These are phyloP conservation scores for Calonectria montana DNA, from an alignment of 2,329 filamentous ascomycete species.

Conservation along the genomic window DNA sequence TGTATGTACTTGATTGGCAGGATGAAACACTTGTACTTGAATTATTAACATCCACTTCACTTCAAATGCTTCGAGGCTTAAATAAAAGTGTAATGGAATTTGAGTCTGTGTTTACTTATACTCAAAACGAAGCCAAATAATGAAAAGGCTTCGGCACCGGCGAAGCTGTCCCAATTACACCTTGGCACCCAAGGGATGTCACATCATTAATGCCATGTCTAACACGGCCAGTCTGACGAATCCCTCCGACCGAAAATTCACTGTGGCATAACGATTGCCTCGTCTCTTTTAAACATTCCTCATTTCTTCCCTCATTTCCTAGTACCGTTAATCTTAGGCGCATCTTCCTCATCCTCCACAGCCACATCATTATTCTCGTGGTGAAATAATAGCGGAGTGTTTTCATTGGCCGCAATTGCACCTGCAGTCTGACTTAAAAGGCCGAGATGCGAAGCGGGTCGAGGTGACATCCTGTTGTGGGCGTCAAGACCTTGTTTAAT, in stretches of 20 bases:
- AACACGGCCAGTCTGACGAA: not conserved
- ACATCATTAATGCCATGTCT: not conserved
- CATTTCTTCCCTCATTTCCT: conserved; percentile 21
- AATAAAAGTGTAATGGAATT: not conserved
- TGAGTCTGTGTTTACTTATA: not conserved
- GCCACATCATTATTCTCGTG: conserved; percentile 30
- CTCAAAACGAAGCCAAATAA: not conserved
- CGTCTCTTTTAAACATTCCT: not conserved
- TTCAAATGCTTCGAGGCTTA: not conserved
- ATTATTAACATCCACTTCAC: not conserved
- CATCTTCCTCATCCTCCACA: conserved; percentile 23
- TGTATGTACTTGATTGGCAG: not conserved
- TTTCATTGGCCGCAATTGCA: conserved; percentile 36
- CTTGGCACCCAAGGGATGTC: not conserved
- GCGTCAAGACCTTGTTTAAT: conserved; percentile 64
- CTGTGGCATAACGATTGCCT: not conserved
- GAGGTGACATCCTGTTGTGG: conserved; percentile 32
- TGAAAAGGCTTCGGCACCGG: not conserved
- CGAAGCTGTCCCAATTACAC: not conserved
- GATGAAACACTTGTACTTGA: not conserved
- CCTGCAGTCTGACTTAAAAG: conserved; percentile 17
- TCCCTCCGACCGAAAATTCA: not conserved
- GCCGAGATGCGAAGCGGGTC: conserved; percentile 38
- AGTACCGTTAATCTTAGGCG: conserved; percentile 38
- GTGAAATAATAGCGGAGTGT: conserved; percentile 45